A percentile compares a stretch with the other conserved stretches of the same genome.
phyloP scores from a whole-genome alignment of 2,329 filamentous ascomycete species.

The Amauroascus verrucosus region DNA sequence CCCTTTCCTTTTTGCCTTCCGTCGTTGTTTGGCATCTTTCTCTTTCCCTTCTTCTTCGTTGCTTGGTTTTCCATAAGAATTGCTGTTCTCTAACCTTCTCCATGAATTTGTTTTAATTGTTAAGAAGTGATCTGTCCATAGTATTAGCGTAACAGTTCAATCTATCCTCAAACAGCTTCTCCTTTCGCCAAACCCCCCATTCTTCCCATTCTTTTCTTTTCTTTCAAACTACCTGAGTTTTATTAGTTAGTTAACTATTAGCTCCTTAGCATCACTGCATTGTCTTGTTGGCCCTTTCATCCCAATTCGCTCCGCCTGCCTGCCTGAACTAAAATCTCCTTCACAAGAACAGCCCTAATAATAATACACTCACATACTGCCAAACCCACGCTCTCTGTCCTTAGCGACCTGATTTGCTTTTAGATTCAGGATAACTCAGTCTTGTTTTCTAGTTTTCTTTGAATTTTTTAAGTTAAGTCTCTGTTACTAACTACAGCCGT shows the following conservation, averaged over 20 bases:
- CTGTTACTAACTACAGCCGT: too few species aligned
- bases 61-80: neutral
- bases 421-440: neutral
- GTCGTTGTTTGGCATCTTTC: constrained; percentile 10
- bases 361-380: neutral
- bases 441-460: neutral
- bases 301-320: neutral
- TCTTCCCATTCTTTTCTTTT: too few species aligned
- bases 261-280: neutral
- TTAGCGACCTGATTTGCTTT: too few species aligned
- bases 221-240: too few species aligned
- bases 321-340: neutral
- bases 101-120: neutral
- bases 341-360: neutral
- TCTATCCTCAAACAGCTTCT: too few species aligned
- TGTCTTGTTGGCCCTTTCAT: neutral
- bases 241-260: neutral
- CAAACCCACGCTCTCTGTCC: neutral
- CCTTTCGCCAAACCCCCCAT: too few species aligned
- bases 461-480: too few species aligned
- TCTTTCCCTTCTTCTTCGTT: neutral
- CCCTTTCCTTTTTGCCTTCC: constrained; percentile 8
- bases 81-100: neutral
- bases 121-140: too few species aligned
- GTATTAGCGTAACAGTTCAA: too few species aligned